Conservation (phyloP, 2,329 filamentous ascomycete genomes). For the Colletotrichum somersetense region DNA sequence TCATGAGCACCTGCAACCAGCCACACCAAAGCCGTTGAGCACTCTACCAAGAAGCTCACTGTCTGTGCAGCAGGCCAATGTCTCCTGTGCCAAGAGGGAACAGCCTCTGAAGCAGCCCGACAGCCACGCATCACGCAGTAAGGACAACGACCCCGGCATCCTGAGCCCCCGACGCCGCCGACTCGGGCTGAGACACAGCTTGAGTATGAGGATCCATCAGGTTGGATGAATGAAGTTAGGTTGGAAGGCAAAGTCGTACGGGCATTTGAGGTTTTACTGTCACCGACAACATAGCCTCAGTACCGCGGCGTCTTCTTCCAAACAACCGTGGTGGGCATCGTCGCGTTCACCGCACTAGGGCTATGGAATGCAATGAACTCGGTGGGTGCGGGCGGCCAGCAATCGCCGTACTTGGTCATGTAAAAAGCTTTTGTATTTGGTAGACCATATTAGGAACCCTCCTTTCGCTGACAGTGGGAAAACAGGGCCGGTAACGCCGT, state of each 20-base stretch:
- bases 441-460: background rate
- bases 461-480: background rate
- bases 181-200: background rate
- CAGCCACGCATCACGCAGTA: background rate
- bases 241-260: background rate
- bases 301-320: too few species aligned
- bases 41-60: too few species aligned
- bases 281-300: background rate
- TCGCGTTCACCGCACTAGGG: background rate
- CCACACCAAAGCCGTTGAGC: too few species aligned
- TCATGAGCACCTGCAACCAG: too few species aligned
- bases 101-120: background rate
- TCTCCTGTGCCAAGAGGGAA: background rate
- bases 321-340: too few species aligned
- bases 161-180: background rate
- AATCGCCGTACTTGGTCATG: slow-evolving; percentile 49
- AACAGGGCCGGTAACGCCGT: slow-evolving; percentile 52
- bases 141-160: too few species aligned
- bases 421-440: slow-evolving; percentile 9
- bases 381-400: slow-evolving; percentile 45
- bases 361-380: background rate
- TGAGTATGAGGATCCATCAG: background rate
- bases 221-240: background rate
- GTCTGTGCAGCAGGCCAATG: too few species aligned
- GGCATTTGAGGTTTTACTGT: background rate